Evolutionary conservation across 176 grass and related monocot species (phyloP), one percentile per base, ranked within the genome.

Genomic region (Musa schizocarpa): DNA sequence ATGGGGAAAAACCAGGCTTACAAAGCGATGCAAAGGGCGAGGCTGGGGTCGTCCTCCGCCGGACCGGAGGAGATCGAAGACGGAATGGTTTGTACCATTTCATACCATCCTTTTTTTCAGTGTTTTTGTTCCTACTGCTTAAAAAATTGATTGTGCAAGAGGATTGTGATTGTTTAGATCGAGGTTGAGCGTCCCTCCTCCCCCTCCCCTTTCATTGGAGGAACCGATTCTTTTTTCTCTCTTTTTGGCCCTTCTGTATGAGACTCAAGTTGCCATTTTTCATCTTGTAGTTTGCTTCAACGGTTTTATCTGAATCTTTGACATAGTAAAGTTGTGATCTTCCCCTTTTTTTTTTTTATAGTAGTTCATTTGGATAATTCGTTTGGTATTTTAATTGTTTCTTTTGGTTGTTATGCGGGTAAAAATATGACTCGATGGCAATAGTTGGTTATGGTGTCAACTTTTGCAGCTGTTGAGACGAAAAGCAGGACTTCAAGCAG

Each of bases 81-180:
- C 83, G 96, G 96, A 86, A 92, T 99, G 96, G 96, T 99, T 88
- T 86, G 96, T 99, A 88, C 95, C 91, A 82, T 94, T 98, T 88
- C 95, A 89, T 72, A 67, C 62, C 81, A 9, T 25, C 76, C 54
- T 24, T 72, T 67, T 53, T 76, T 57, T 76, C 20, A 17, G 62
- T 66, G 4, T 50, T 63, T 14, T 43, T 22, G 4, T 50, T 9
- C 49, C 26, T 23, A 51, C 14, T 16, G 63, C 53, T 51, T 43
- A 13, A n/a, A 51, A 79, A 56, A 19, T 50, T 65, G 49, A 23
- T 7, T 82, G 79, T 27, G 25, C 23, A 59, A 17, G 66, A 69
- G 17, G 16, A 50, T 50, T 69, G 13, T 69, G 67, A 11, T 63
- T 22, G 25, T 64, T 51, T 59, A 64, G 56, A 21, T 13, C 50